These are phyloP conservation scores for Mortierella sp. DNA, from an alignment of 371 early-diverging fungal species.

Conservation along the genomic window DNA sequence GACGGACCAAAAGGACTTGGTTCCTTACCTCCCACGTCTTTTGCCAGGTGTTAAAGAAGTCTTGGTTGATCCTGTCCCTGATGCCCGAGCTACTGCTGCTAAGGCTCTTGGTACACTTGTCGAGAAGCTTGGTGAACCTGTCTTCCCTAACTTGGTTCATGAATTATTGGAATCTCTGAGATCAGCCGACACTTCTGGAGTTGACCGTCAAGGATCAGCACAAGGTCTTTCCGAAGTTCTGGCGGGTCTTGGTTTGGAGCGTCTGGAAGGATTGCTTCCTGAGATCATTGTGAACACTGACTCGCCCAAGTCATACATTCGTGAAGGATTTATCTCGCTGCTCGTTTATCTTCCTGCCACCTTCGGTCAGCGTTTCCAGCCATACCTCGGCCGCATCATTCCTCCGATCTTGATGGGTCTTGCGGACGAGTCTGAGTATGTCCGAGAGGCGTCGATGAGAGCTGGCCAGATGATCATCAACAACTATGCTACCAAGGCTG, in stretches of 20 bases:
- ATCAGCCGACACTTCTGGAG: slow-evolving; percentile 82
- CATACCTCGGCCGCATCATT: slow-evolving; percentile 88
- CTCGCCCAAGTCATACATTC: slow-evolving; percentile 81
- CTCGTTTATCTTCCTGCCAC: slow-evolving; percentile 96
- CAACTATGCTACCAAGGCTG: slow-evolving; percentile 88
- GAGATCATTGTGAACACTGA: slow-evolving; percentile 87
- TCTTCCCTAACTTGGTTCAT: slow-evolving; percentile 91
- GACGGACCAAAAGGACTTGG: slow-evolving; percentile 90
- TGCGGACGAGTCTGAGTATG: slow-evolving; percentile 95
- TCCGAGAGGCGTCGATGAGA: slow-evolving; percentile 92
- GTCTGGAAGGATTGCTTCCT: slow-evolving; percentile 90
- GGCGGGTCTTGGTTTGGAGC: slow-evolving; percentile 88
- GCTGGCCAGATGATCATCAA: slow-evolving; percentile 94
- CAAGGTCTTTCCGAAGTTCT: slow-evolving; percentile 96
- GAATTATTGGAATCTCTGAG: slow-evolving; percentile 89
- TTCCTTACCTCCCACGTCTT: slow-evolving; percentile 85
- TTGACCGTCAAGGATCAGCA: slow-evolving; percentile 97
- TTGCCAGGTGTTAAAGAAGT: slow-evolving; percentile 91
- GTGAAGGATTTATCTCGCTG: slow-evolving; percentile 96
- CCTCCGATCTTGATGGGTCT: slow-evolving; percentile 91
- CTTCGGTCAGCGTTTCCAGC: slow-evolving; percentile 89
- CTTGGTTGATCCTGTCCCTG: slow-evolving; percentile 95
- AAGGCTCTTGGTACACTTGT: slow-evolving; percentile 94
- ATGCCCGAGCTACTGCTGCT: slow-evolving; percentile 93
- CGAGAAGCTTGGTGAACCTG: slow-evolving; percentile 89